Base-by-base conservation (phyloP, 148 eudicot genomes). In the Vaccinium vitisidaea region DNA sequence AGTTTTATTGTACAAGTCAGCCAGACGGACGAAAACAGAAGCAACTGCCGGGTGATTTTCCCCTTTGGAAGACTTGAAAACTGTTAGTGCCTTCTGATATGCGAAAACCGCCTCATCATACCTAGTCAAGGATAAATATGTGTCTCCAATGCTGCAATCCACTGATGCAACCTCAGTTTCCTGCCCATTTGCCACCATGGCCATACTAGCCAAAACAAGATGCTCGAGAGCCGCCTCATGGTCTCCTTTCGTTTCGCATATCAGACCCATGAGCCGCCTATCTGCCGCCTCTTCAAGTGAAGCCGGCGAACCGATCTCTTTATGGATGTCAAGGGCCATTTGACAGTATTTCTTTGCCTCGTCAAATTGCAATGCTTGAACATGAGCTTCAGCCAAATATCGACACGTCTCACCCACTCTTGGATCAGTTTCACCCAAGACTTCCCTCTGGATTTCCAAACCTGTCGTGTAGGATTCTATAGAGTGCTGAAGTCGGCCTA, bases 181-280 rank as follows among this genome's bases (percentile, higher is more conserved):
- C 80, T 94, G 98, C 77, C 98, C 98, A 80, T 94, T 94, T 30
- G 96, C 98, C 82, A 91, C 96, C 99, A 97, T 95, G 65, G 98
- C 93, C 99, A 97, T 95, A 88, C 99, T 92, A 82, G 99, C 99
- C 82, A 97, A 80, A 46, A 97, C 99, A 71, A 97, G 91, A 84
- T 97, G 99, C 91, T 97, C 99, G 14, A 97, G 90, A 83, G 99
- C 99, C 87, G 89, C 92, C 73, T 97, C 99, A 43, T 95, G 98
- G 63, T 95, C 94, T 48, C 99, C 99, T 84, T 97, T 94, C 0
- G 95, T 89, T 87, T 95, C 98, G 75, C 91, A 93, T 70, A 97
- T 93, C n/a, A 97, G 92, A 80, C 98, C 99, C 99, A 97, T 97
- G 59, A 97, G 95, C 85, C 98, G 93, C 84, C 98, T 86, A 81